Conservation (phyloP, 257 asterid species). For the Sherardia arvensis region DNA sequence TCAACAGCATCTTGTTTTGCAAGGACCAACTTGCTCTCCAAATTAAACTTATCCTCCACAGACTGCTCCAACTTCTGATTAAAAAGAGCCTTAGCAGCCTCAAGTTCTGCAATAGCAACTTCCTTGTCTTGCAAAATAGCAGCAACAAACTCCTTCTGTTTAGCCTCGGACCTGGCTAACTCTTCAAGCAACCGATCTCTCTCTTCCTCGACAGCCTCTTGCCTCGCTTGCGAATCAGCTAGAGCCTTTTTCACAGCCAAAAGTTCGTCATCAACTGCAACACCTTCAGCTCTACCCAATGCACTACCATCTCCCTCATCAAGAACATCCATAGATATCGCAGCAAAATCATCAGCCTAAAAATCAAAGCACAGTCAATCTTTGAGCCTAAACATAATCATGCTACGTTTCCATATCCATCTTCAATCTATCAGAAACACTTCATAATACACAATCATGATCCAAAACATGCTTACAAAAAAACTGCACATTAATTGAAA, state of each 20-base stretch:
- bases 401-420: too few species aligned
- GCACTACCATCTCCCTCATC: constrained; percentile 19
- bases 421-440: neutral
- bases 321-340: constrained; percentile 15
- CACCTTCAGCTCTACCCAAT: constrained; percentile 13
- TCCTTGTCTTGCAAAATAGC: constrained; percentile 26
- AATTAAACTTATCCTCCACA: constrained; percentile 26
- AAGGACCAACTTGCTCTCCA: constrained; percentile 34
- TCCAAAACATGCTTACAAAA: neutral
- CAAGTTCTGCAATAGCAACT: constrained; percentile 29
- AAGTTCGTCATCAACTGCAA: constrained; percentile 21
- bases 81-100: constrained; percentile 28
- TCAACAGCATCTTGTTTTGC: constrained; percentile 37
- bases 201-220: constrained; percentile 21
- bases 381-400: too few species aligned
- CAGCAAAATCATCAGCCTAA: constrained; percentile 23
- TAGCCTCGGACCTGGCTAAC: constrained; percentile 24
- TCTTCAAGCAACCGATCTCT: constrained; percentile 27
- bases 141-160: constrained; percentile 26
- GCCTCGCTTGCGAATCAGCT: constrained; percentile 21
- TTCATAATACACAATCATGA: neutral
- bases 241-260: constrained; percentile 20
- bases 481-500: neutral
- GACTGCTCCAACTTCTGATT: constrained; percentile 25
- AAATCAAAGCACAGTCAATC: constrained; percentile 6